Conservation (phyloP, 306 rosid genomes). For the Crotalaria pallida region DNA sequence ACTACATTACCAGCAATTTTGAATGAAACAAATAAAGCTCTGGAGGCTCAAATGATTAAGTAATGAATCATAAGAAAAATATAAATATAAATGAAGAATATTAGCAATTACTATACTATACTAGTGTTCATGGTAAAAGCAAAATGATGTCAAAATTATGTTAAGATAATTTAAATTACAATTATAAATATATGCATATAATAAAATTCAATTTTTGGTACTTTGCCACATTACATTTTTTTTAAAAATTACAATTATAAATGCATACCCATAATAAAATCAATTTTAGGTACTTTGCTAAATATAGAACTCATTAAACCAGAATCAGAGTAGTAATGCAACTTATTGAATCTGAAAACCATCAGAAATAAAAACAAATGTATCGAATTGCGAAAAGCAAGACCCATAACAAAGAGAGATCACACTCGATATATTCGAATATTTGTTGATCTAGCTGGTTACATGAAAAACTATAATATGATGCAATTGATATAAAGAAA, state of each 20-base stretch:
- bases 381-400: constrained; percentile 34
- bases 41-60: background rate
- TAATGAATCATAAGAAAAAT: background rate
- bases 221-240: too few relatives aligned
- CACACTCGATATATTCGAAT: constrained; percentile 32
- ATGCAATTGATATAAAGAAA: background rate
- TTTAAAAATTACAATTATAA: too few relatives aligned
- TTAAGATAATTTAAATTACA: too few relatives aligned
- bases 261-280: too few relatives aligned
- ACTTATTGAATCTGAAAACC: background rate
- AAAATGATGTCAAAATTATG: too few relatives aligned
- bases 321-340: too few relatives aligned
- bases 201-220: too few relatives aligned
- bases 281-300: too few relatives aligned
- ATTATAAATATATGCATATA: too few relatives aligned
- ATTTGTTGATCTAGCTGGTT: constrained; percentile 31
- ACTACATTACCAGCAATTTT: constrained; percentile 34
- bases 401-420: constrained; percentile 19
- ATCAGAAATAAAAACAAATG: background rate
- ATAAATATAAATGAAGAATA: background rate
- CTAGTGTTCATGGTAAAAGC: too few relatives aligned
- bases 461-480: background rate
- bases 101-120: too few relatives aligned
- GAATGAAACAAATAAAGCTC: background rate
- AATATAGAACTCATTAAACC: too few relatives aligned